phyloP scores from a whole-genome alignment of 1,139 yeast genomes.

The Taphrina confusa region DNA sequence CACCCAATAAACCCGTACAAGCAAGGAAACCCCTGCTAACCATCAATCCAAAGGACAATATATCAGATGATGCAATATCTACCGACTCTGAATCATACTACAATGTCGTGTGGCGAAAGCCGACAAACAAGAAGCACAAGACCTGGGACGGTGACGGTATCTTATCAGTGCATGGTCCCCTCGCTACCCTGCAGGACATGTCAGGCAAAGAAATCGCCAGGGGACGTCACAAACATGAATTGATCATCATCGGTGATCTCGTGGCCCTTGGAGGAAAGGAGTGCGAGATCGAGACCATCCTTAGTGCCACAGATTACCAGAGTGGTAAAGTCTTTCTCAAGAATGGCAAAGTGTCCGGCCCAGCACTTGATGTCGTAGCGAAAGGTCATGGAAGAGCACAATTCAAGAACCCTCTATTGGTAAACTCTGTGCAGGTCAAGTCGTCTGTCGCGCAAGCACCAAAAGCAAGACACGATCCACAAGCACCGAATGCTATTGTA shows the following conservation, averaged over 20 bases:
- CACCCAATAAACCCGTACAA: background rate
- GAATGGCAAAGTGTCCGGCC: background rate
- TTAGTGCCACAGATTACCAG: conserved; percentile 43
- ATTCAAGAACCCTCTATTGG: conserved; percentile 14
- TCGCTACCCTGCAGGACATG: conserved; percentile 41
- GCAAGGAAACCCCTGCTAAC: conserved; percentile 20
- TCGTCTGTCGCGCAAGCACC: conserved; percentile 35
- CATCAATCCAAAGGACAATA: conserved; percentile 5
- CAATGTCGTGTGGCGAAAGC: conserved; percentile 68
- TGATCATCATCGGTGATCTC: conserved; percentile 50
- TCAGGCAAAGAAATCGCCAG: conserved; percentile 41
- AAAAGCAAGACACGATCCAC: conserved; percentile 51
- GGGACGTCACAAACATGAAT: conserved; percentile 24
- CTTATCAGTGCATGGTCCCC: conserved; percentile 46
- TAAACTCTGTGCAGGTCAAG: background rate
- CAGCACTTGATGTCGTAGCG: background rate
- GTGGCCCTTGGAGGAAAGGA: conserved; percentile 57
- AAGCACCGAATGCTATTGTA: conserved; percentile 51
- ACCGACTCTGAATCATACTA: conserved; percentile 15
- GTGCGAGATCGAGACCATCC: conserved; percentile 56
- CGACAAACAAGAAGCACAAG: conserved; percentile 73
- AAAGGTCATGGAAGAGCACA: conserved; percentile 4
- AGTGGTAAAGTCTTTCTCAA: conserved; percentile 35
- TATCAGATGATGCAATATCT: background rate
- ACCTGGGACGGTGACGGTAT: conserved; percentile 95